Conservation (phyloP, 2,329 filamentous ascomycete species). For the Phaeosphaeriaceae sp. region DNA sequence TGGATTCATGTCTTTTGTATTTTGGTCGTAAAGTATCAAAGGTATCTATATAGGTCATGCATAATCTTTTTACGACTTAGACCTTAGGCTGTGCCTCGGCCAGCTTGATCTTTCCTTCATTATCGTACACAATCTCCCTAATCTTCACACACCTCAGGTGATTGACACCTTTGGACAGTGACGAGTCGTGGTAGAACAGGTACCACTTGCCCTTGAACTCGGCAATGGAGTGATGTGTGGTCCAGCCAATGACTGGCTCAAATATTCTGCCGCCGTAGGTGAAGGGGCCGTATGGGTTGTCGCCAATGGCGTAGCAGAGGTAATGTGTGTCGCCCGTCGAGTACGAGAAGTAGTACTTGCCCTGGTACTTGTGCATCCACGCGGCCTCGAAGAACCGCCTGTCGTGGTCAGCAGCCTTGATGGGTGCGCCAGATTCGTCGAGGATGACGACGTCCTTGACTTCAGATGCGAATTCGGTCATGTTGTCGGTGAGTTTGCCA, state of each 20-base stretch:
- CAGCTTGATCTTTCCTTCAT: constrained; percentile 65
- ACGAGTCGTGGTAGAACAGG: constrained; percentile 78
- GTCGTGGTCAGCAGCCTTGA: constrained; percentile 73
- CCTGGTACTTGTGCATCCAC: constrained; percentile 77
- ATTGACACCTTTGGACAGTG: constrained; percentile 71
- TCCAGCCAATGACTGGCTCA: constrained; percentile 81
- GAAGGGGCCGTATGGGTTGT: constrained; percentile 73
- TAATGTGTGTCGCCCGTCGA: constrained; percentile 81
- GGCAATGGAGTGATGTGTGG: constrained; percentile 80
- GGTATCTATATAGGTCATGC: neutral
- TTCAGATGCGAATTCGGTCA: constrained; percentile 65
- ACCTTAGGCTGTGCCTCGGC: constrained; percentile 41
- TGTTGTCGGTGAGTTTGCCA: constrained; percentile 68
- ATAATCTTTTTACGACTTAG: constrained; percentile 1
- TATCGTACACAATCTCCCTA: constrained; percentile 75
- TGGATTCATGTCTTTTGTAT: neutral
- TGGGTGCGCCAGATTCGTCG: constrained; percentile 64
- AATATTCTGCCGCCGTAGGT: constrained; percentile 74
- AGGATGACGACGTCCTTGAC: constrained; percentile 70
- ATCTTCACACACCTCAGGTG: constrained; percentile 78
- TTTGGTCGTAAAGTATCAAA: neutral
- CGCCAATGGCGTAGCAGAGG: constrained; percentile 71
- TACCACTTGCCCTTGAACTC: constrained; percentile 76
- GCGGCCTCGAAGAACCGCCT: constrained; percentile 81
- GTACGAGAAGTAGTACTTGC: constrained; percentile 77